Conservation (phyloP, 257 asterid genomes). For the Scutellaria galericulata region DNA sequence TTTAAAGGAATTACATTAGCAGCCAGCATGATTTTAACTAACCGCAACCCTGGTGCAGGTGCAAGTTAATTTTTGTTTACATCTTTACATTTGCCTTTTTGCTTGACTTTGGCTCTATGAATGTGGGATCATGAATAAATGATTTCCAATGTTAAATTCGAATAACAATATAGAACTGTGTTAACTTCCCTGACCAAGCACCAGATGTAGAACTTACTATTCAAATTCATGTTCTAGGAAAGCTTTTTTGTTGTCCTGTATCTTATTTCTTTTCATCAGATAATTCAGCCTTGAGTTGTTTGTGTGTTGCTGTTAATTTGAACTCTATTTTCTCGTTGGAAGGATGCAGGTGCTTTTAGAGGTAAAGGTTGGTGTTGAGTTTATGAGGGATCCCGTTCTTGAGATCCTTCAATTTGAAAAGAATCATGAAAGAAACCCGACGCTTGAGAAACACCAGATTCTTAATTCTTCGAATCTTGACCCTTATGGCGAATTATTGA, state of each 20-base stretch:
- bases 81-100: background rate
- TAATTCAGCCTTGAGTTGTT: conserved; percentile 25
- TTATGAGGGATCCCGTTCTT: conserved; percentile 76
- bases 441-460: conserved; percentile 46
- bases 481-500: conserved; percentile 75
- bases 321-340: conserved; percentile 66
- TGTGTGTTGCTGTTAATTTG: conserved; percentile 46
- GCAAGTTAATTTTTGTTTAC: background rate
- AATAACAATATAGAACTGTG: background rate
- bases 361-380: conserved; percentile 76
- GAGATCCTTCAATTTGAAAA: conserved; percentile 97
- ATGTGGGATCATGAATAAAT: background rate
- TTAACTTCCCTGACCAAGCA: background rate
- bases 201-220: conserved; percentile 21
- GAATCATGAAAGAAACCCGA: conserved; percentile 54
- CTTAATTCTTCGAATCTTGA: conserved; percentile 49
- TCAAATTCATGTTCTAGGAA: background rate
- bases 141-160: background rate
- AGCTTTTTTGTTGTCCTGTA: conserved; percentile 2
- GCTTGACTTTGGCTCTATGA: background rate
- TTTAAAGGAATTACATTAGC: conserved; percentile 2
- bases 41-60: conserved; percentile 1
- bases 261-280: conserved; percentile 7
- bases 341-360: conserved; percentile 99
- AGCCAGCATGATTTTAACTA: conserved; percentile 11